Evolutionary conservation across 2,329 filamentous ascomycete genomes (phyloP).

Genomic region (Alternaria angustiovoidea): DNA sequence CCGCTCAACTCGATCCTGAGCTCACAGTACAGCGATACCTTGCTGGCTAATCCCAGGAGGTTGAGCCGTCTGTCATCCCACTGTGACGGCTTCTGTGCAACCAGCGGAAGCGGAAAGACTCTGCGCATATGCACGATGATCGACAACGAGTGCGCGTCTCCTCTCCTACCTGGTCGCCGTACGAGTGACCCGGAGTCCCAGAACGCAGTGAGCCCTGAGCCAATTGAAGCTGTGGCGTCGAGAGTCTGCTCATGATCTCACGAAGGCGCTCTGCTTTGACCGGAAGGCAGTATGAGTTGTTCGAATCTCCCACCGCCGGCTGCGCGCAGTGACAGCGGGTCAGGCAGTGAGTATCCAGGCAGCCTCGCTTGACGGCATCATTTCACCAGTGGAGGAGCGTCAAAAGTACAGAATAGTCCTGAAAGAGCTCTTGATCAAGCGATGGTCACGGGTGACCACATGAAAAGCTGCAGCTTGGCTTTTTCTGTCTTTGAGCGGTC

Average conservation of each 20-base stretch:
- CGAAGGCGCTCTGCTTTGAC: slow-evolving; percentile 22
- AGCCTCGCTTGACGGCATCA: slow-evolving; percentile 16
- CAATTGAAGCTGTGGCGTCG: slow-evolving; percentile 10
- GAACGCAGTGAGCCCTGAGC: slow-evolving; percentile 10
- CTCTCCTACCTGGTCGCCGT: slow-evolving; percentile 17
- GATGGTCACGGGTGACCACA: slow-evolving; percentile 26
- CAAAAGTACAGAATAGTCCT: slow-evolving; percentile 26
- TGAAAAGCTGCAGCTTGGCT: slow-evolving; percentile 30
- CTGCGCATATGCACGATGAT: slow-evolving; percentile 11
- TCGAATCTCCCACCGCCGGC: slow-evolving; percentile 42
- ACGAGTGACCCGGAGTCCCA: slow-evolving; percentile 24
- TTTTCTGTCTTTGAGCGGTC: slow-evolving; percentile 36
- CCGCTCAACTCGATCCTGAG: not conserved
- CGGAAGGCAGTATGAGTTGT: slow-evolving; percentile 35
- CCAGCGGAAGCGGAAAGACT: slow-evolving; percentile 30
- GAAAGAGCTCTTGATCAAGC: slow-evolving; percentile 12
- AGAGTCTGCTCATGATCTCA: slow-evolving; percentile 6
- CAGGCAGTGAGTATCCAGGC: slow-evolving; percentile 18
- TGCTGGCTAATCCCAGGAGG: slow-evolving; percentile 11
- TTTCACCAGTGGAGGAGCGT: slow-evolving; percentile 15
- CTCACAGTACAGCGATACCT: slow-evolving; percentile 1
- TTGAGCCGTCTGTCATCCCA: slow-evolving; percentile 24
- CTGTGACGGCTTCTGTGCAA: slow-evolving; percentile 32
- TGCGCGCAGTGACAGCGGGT: slow-evolving; percentile 30
- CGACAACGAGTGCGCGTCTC: slow-evolving; percentile 14